Evolutionary conservation across 2,329 filamentous ascomycete species (phyloP).

Genomic region (Fusarium proliferatum): DNA sequence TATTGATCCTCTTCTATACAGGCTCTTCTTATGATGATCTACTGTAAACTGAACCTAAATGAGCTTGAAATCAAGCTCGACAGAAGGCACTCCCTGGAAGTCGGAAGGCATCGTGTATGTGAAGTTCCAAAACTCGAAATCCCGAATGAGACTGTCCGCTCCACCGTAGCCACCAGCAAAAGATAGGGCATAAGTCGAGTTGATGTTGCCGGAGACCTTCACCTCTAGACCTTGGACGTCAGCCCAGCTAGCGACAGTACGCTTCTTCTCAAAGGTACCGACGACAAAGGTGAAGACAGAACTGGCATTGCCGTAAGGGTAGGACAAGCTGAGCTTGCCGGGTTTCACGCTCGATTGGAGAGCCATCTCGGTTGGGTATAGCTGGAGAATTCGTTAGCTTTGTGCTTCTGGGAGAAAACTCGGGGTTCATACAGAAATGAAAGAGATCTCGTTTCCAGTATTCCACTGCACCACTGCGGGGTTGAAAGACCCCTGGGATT

Average conservation of each 20-base stretch:
- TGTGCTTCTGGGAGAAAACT: slow-evolving; percentile 45
- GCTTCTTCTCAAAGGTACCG: slow-evolving; percentile 57
- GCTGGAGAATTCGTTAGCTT: slow-evolving; percentile 49
- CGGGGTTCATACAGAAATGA: slow-evolving; percentile 35
- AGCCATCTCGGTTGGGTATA: slow-evolving; percentile 50
- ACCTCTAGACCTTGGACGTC: slow-evolving; percentile 62
- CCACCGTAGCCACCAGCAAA: slow-evolving; percentile 47
- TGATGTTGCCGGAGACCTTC: slow-evolving; percentile 57
- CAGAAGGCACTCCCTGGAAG: background rate
- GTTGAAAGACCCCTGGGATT: slow-evolving; percentile 64
- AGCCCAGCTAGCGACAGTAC: slow-evolving; percentile 57
- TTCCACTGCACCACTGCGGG: slow-evolving; percentile 71
- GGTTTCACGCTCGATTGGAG: slow-evolving; percentile 23
- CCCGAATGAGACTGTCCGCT: slow-evolving; percentile 40
- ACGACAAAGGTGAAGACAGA: slow-evolving; percentile 64
- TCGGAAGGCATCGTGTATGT: slow-evolving; percentile 53
- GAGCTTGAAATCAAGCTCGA: background rate
- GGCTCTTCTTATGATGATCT: too few species aligned
- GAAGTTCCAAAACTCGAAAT: slow-evolving; percentile 61
- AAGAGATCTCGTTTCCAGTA: slow-evolving; percentile 51
- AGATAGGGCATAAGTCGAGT: slow-evolving; percentile 55
- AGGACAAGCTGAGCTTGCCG: slow-evolving; percentile 59
- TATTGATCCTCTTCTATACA: background rate
- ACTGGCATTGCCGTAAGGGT: slow-evolving; percentile 61
- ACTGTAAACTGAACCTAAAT: background rate